A percentile compares a stretch with the other conserved stretches of the same genome.
Evolutionary conservation across 305 asterid genomes (phyloP).

Genomic region (Petunia hybrid): DNA sequence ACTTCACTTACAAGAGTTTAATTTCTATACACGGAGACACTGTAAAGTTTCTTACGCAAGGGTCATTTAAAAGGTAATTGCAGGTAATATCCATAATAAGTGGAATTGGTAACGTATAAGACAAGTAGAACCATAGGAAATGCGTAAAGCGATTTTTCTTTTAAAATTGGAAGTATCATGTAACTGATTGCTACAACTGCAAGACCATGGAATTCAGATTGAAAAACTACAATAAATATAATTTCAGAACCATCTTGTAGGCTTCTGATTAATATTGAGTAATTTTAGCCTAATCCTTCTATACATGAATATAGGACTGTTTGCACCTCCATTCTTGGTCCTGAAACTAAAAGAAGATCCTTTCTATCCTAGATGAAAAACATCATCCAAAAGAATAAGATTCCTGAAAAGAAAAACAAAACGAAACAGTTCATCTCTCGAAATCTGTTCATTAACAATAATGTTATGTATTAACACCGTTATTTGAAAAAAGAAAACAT

Average conservation of each 20-base stretch:
- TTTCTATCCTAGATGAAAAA: constrained; percentile 44
- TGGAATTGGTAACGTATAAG: no score
- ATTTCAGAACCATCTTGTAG: neutral
- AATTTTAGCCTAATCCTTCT: neutral
- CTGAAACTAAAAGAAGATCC: neutral
- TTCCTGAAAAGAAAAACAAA: constrained; percentile 45
- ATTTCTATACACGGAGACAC: no score
- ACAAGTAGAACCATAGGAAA: neutral
- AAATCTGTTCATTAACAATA: constrained; percentile 7
- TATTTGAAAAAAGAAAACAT: constrained; percentile 25
- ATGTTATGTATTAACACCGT: neutral
- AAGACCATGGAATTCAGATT: neutral
- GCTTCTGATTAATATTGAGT: neutral
- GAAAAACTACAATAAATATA: neutral
- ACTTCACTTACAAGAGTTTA: no score
- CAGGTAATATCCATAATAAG: no score
- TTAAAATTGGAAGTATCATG: neutral
- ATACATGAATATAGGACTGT: neutral
- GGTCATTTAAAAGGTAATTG: no score
- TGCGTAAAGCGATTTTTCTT: neutral
- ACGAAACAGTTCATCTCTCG: neutral
- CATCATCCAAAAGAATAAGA: constrained; percentile 49
- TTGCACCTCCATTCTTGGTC: neutral
- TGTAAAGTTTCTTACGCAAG: no score
- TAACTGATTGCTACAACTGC: neutral